These are phyloP conservation scores for Boletellus sp. DNA, from an alignment of 1,284 basidiomycete species.

Conservation along the genomic window DNA sequence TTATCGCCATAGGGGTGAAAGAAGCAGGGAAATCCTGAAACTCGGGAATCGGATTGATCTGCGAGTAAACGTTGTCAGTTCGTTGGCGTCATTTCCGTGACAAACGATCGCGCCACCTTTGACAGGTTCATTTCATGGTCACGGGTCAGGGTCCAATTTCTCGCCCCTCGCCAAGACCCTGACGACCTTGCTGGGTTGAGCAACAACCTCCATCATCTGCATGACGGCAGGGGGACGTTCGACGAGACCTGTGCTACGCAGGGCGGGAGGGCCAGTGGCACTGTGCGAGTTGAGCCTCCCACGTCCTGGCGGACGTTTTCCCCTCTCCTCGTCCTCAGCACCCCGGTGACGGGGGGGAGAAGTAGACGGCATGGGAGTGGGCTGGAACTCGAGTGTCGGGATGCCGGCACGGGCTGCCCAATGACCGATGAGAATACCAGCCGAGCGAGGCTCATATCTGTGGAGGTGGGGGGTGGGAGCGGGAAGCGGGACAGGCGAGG, in stretches of 20 bases:
- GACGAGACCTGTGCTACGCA: constrained; percentile 45
- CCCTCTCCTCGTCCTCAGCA: constrained; percentile 35
- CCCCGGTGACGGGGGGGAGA: constrained; percentile 20
- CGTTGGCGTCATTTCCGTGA: neutral
- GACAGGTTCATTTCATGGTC: constrained; percentile 1
- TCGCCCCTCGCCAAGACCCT: constrained; percentile 75
- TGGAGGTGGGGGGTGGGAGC: constrained; percentile 52
- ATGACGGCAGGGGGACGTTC: constrained; percentile 68
- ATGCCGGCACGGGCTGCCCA: constrained; percentile 68
- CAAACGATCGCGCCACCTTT: constrained; percentile 15
- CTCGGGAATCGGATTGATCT: constrained; percentile 17
- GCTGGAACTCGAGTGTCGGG: constrained; percentile 50
- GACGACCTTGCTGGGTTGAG: constrained; percentile 67
- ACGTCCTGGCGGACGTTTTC: constrained; percentile 30
- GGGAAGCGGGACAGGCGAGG: constrained; percentile 62
- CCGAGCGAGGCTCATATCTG: constrained; percentile 61
- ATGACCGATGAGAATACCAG: constrained; percentile 55
- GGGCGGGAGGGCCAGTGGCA: constrained; percentile 10
- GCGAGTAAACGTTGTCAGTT: constrained; percentile 1
- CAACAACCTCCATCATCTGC: constrained; percentile 71
- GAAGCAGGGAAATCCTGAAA: constrained; percentile 19
- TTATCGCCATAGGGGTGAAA: constrained; percentile 14
- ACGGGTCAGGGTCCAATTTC: constrained; percentile 56
- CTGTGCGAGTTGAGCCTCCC: constrained; percentile 30
- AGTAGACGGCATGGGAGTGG: constrained; percentile 31